Conservation (phyloP, 495 filamentous ascomycete genomes). For the Penicillium ochrochloron region DNA sequence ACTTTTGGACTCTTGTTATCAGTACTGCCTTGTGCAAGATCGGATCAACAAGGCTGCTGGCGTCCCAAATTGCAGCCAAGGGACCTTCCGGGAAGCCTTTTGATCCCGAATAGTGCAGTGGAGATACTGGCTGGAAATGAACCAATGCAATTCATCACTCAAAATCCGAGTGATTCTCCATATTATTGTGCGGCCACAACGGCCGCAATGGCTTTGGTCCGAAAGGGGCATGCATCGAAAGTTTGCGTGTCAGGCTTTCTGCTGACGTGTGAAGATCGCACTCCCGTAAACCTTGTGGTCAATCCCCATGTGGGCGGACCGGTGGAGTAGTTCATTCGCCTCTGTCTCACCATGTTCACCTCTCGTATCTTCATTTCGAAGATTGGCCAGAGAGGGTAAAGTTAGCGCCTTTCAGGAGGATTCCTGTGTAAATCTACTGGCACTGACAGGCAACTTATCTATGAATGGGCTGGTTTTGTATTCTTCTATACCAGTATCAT, state of each 20-base stretch:
- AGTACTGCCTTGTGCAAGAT: not conserved
- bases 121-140: not conserved
- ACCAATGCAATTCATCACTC: not conserved
- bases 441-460: not conserved
- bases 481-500: not conserved
- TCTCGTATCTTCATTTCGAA: not conserved
- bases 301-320: no score
- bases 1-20: not conserved
- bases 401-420: not conserved
- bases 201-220: not conserved
- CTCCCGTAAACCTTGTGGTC: slow-evolving; percentile 7
- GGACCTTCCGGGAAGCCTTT: not conserved
- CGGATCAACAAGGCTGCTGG: not conserved
- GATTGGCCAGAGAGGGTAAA: not conserved
- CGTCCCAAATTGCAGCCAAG: not conserved
- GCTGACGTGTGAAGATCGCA: slow-evolving; percentile 12
- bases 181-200: not conserved
- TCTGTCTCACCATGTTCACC: not conserved
- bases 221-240: slow-evolving; percentile 1
- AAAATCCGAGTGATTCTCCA: not conserved
- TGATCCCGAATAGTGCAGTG: slow-evolving; percentile 1
- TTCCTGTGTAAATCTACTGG: not conserved
- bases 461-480: not conserved
- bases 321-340: not conserved
- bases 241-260: not conserved